Base-by-base conservation (phyloP, 2,329 filamentous ascomycete species). In the Zymoseptoria brevis region DNA sequence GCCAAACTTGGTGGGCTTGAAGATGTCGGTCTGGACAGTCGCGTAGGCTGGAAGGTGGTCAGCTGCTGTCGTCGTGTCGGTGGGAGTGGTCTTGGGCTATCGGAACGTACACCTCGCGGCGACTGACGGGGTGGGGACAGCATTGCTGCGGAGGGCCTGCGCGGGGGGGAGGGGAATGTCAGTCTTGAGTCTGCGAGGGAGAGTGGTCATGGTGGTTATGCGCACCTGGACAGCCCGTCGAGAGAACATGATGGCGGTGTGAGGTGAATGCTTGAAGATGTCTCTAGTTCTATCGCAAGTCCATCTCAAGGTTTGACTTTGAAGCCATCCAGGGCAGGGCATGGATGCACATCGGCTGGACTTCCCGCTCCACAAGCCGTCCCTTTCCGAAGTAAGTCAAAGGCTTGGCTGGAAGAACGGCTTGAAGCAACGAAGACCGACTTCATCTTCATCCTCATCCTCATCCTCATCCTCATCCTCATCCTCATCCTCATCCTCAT, bases 1-100 rank as follows among this genome's bases (percentile, higher is more conserved):
- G 76, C 94, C 94, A 77, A 92, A 97, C 84, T 97, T 94, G 81
- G 93, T 91, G 70, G 92, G 92, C 85, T 96, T 96, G 85, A 97
- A 96, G 79, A 97, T 93, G 79, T 97, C 94, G 75, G 88, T 88
- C 78, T 91, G 86, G 70, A 96, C 82, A 66, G 90, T 96, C 70
- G 90, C 90, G 75, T 91, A 81, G 66, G 79, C 80, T 82, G 64
- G 24, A 22, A 19, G 16, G 16, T 41, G 57, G 64, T 68, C 53
- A 67, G 64, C 60, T 58, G 8, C 71, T 66, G 54, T 35, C 65
- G 56, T 30, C 24, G 52, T 35, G 53, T 41, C 56, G 41, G 54
- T 59, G 35, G 35, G 51, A 50, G 48, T 29, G 54, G 49, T 55
- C 45, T 29, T 62, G 22, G 22, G 51, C 51, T 30, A 53, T 53